A percentile compares a stretch with the other conserved stretches of the same genome.
Evolutionary conservation across 495 filamentous ascomycete genomes (phyloP).

Genomic region (Lasiosphaeria hispida): DNA sequence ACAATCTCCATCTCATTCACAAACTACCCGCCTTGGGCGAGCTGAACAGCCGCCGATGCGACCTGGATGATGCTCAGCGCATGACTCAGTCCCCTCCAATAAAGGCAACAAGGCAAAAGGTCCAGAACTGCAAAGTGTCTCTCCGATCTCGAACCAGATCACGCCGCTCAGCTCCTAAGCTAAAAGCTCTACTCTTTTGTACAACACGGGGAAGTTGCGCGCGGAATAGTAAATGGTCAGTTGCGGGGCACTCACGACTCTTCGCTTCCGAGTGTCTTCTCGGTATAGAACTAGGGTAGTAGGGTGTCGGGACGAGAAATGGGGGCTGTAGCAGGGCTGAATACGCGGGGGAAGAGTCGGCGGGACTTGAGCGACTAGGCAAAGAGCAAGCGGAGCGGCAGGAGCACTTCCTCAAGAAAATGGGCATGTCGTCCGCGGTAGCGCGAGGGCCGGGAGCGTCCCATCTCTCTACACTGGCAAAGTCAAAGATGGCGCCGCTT

Average conservation of each 20-base stretch:
- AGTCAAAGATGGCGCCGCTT: no score
- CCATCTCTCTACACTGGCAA: no score
- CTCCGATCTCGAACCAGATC: conserved; percentile 8
- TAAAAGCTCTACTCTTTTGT: background rate
- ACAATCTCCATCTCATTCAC: no score
- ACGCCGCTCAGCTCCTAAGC: conserved; percentile 8
- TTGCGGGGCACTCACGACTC: background rate
- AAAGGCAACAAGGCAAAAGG: conserved; percentile 8
- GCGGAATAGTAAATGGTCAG: background rate
- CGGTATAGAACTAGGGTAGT: background rate
- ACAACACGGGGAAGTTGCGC: conserved; percentile 3
- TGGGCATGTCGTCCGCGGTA: no score
- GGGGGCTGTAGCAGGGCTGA: no score
- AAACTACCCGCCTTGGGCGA: no score
- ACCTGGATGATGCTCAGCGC: conserved; percentile 1
- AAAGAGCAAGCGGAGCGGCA: no score
- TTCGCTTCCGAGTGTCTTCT: no score
- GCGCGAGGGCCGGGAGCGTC: no score
- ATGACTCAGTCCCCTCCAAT: background rate
- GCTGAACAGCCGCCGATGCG: no score
- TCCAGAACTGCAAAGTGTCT: conserved; percentile 9
- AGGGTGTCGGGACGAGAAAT: background rate
- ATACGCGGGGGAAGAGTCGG: conserved; percentile 1
- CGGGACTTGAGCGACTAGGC: conserved; percentile 3
- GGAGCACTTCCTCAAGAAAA: no score